Percentiles rank a stretch among this genome's conserved stretches.
phyloP scores from a whole-genome alignment of 208 protist species.

The Novymonas esmeraldas region DNA sequence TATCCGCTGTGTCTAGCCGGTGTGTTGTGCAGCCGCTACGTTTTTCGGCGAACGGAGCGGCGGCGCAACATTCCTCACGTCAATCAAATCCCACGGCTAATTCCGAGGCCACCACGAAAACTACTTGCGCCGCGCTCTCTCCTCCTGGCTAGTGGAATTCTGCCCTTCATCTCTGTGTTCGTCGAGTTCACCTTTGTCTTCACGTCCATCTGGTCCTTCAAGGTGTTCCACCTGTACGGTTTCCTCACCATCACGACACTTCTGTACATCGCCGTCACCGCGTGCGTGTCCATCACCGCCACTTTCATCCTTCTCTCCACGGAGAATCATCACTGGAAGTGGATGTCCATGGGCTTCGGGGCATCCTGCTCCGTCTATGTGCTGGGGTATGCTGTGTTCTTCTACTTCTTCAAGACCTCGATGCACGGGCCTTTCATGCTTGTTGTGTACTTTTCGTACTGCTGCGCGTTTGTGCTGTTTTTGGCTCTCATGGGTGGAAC shows the following conservation, averaged over 20 bases:
- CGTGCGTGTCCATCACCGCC: slow-evolving; percentile 85
- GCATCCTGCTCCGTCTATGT: slow-evolving; percentile 87
- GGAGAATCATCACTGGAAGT: slow-evolving; percentile 95
- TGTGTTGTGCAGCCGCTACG: slow-evolving; percentile 82
- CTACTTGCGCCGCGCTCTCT: slow-evolving; percentile 31
- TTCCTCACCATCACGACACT: slow-evolving; percentile 93
- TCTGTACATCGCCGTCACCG: slow-evolving; percentile 90
- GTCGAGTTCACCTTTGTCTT: slow-evolving; percentile 97
- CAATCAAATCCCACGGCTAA: slow-evolving; percentile 92
- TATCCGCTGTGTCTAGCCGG: slow-evolving; percentile 91
- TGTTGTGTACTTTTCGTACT: slow-evolving; percentile 30
- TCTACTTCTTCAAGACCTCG: slow-evolving; percentile 20
- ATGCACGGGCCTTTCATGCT: slow-evolving; percentile 21
- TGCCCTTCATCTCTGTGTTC: slow-evolving; percentile 96
- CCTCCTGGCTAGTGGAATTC: slow-evolving; percentile 83
- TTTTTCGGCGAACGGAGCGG: slow-evolving; percentile 30
- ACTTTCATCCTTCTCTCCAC: slow-evolving; percentile 95
- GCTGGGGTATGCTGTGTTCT: slow-evolving; percentile 81
- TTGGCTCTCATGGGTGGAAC: slow-evolving; percentile 48
- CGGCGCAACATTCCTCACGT: slow-evolving; percentile 73
- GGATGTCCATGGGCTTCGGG: slow-evolving; percentile 89
- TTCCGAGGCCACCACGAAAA: slow-evolving; percentile 84
- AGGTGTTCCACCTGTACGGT: slow-evolving; percentile 96
- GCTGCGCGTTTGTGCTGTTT: slow-evolving; percentile 13
- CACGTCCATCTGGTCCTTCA: slow-evolving; percentile 96